These are phyloP conservation scores for Fragilaria radians DNA, from an alignment of 108 stramenopile genomes.

Conservation along the genomic window DNA sequence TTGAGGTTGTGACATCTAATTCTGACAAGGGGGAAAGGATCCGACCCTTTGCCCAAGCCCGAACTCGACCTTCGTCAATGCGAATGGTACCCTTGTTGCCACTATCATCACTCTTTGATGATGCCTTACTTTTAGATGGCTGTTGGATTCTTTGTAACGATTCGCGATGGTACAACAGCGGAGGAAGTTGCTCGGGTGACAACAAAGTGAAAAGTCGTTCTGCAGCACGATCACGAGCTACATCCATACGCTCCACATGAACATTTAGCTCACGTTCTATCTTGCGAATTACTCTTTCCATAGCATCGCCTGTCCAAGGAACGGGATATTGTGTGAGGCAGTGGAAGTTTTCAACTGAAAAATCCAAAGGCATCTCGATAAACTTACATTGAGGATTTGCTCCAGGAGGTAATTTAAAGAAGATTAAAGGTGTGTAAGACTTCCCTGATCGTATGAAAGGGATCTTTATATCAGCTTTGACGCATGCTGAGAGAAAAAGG, in stretches of 20 bases:
- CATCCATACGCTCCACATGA: constrained; percentile 59
- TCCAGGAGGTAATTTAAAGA: constrained; percentile 64
- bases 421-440: constrained; percentile 63
- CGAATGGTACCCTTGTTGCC: neutral
- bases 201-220: constrained; percentile 42
- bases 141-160: constrained; percentile 46
- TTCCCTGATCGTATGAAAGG: constrained; percentile 37
- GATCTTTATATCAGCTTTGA: constrained; percentile 12
- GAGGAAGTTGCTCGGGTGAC: constrained; percentile 37
- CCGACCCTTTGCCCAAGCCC: constrained; percentile 73
- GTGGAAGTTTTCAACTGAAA: neutral
- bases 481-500: too few species aligned
- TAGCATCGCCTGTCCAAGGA: constrained; percentile 31
- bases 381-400: constrained; percentile 41
- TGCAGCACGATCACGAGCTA: constrained; percentile 40
- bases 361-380: too few species aligned
- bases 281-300: constrained; percentile 48
- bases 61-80: constrained; percentile 38
- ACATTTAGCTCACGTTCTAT: constrained; percentile 57
- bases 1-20: too few species aligned
- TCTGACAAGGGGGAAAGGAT: constrained; percentile 29
- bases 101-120: too few species aligned
- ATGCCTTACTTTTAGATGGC: constrained; percentile 3
- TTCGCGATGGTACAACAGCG: constrained; percentile 67
- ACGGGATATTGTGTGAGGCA: neutral